These are phyloP conservation scores for Lipomyces starkeyi DNA, from an alignment of 805 yeast species.

Conservation along the genomic window DNA sequence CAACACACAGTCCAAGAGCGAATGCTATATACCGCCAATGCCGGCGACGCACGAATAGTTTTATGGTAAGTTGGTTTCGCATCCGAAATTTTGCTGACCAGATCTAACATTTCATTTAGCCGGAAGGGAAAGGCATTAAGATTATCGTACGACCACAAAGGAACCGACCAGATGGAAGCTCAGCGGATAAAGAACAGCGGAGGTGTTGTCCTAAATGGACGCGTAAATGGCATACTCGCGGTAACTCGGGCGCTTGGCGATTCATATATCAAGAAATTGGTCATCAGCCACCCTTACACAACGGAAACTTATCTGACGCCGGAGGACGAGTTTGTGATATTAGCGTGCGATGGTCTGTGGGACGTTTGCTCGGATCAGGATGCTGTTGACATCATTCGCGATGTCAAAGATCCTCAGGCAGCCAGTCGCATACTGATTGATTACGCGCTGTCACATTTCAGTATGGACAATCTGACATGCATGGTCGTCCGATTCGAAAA, in stretches of 20 bases:
- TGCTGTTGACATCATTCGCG: constrained; percentile 75
- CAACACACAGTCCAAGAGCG: constrained; percentile 47
- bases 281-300: constrained; percentile 90
- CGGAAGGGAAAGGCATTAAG: constrained; percentile 78
- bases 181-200: constrained; percentile 78
- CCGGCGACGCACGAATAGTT: constrained; percentile 89
- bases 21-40: constrained; percentile 90
- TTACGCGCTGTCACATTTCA: constrained; percentile 72
- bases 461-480: constrained; percentile 91
- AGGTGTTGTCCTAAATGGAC: constrained; percentile 83
- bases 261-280: constrained; percentile 85
- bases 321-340: constrained; percentile 76
- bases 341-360: constrained; percentile 98
- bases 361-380: constrained; percentile 86
- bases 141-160: constrained; percentile 91
- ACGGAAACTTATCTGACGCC: constrained; percentile 76
- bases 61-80: constrained; percentile 49
- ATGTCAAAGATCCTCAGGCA: constrained; percentile 49
- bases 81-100: not conserved
- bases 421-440: constrained; percentile 37
- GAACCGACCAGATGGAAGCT: constrained; percentile 78
- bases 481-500: constrained; percentile 66
- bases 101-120: constrained; percentile 9
- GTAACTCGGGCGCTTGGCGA: constrained; percentile 95
- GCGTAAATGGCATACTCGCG: constrained; percentile 95